Conservation (phyloP, 495 filamentous ascomycete species). For the Trichoderma parareesei region DNA sequence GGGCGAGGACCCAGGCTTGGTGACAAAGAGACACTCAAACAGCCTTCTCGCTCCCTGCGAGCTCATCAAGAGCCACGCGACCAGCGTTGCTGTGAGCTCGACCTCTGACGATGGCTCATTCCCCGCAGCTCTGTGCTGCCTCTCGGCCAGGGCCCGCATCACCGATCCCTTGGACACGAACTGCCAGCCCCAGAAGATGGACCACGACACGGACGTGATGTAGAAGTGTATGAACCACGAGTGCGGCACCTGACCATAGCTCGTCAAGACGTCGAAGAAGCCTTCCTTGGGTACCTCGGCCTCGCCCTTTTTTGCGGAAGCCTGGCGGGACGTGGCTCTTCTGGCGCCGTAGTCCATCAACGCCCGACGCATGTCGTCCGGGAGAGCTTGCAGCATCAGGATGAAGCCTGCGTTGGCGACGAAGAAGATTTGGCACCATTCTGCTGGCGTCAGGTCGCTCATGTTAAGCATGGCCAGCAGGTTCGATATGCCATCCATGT, state of each 20-base stretch:
- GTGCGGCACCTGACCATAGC: slow-evolving; percentile 60
- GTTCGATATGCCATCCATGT: background rate
- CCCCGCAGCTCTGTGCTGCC: slow-evolving; percentile 20
- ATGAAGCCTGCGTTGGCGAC: slow-evolving; percentile 31
- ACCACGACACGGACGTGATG: slow-evolving; percentile 57
- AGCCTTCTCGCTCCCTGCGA: slow-evolving; percentile 68
- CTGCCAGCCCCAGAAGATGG: slow-evolving; percentile 69
- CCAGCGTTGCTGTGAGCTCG: slow-evolving; percentile 54
- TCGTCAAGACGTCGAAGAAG: slow-evolving; percentile 23
- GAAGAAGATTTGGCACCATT: slow-evolving; percentile 41
- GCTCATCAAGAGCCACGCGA: slow-evolving; percentile 63
- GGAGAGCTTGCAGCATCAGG: slow-evolving; percentile 29
- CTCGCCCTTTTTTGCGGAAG: slow-evolving; percentile 4
- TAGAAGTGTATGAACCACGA: slow-evolving; percentile 87
- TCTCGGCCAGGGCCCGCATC: slow-evolving; percentile 34
- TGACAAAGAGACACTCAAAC: slow-evolving; percentile 57
- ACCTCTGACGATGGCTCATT: slow-evolving; percentile 32
- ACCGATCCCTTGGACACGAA: slow-evolving; percentile 48
- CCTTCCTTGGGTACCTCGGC: slow-evolving; percentile 12
- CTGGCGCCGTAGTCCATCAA: slow-evolving; percentile 46
- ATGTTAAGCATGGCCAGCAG: background rate
- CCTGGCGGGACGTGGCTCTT: slow-evolving; percentile 6
- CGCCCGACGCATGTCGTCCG: slow-evolving; percentile 29
- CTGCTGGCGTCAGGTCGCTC: slow-evolving; percentile 20
- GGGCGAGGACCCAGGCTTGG: slow-evolving; percentile 52